These are phyloP conservation scores for Penicillium taxi DNA, from an alignment of 495 filamentous ascomycete species.

Conservation along the genomic window DNA sequence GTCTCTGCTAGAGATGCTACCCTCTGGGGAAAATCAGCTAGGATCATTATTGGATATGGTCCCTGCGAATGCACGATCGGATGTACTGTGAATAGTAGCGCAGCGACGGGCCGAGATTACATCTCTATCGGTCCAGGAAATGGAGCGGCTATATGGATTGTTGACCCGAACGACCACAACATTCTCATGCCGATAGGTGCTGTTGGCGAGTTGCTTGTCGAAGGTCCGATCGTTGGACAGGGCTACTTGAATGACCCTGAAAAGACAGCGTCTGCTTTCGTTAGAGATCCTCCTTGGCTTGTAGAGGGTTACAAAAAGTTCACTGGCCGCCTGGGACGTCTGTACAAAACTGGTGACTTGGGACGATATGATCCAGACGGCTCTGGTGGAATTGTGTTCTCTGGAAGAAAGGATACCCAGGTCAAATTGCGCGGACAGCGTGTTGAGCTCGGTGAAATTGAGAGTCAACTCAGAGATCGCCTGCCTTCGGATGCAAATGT, in stretches of 20 bases:
- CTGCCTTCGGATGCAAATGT: constrained; percentile 26
- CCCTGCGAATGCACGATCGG: constrained; percentile 43
- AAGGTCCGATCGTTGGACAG: constrained; percentile 45
- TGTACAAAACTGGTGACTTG: constrained; percentile 47
- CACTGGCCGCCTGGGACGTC: constrained; percentile 28
- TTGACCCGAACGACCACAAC: constrained; percentile 39
- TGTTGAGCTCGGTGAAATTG: constrained; percentile 52
- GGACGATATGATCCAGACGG: constrained; percentile 50
- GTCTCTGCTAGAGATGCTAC: constrained; percentile 32
- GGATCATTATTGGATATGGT: constrained; percentile 45
- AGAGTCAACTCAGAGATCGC: constrained; percentile 28
- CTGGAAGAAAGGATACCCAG: constrained; percentile 54
- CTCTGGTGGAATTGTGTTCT: constrained; percentile 42
- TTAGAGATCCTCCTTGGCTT: constrained; percentile 43
- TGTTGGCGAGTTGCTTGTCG: constrained; percentile 47
- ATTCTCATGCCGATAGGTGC: constrained; percentile 41
- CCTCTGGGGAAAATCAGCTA: constrained; percentile 30
- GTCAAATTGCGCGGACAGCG: constrained; percentile 57
- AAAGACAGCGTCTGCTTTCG: constrained; percentile 40
- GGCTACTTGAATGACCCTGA: constrained; percentile 44
- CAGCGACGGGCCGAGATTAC: constrained; percentile 32
- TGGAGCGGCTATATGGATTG: constrained; percentile 39
- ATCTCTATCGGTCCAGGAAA: constrained; percentile 34
- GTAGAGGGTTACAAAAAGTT: constrained; percentile 27
- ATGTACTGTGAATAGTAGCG: constrained; percentile 38